Evolutionary conservation across 2,329 filamentous ascomycete species (phyloP).

Genomic region (Fusarium continuum): DNA sequence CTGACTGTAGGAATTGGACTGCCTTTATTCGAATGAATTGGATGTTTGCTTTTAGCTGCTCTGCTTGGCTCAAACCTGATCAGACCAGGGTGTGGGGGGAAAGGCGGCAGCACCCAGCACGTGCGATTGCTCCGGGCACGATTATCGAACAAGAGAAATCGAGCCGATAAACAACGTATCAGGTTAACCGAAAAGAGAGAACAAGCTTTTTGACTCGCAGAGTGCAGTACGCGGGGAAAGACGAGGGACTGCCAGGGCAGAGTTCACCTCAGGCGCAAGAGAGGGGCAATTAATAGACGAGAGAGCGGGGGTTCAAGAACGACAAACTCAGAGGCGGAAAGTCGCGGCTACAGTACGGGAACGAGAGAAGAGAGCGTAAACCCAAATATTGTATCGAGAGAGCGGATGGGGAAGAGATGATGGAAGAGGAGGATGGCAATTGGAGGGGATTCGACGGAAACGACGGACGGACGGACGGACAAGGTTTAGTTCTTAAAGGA

Average conservation of each 20-base stretch:
- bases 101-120: constrained; percentile 17
- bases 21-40: constrained; percentile 25
- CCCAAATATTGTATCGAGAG: constrained; percentile 29
- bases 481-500: constrained; percentile 38
- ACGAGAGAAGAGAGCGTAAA: constrained; percentile 5
- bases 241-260: background rate
- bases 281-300: constrained; percentile 29
- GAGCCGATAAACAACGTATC: constrained; percentile 8
- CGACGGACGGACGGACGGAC: constrained; percentile 38
- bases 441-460: constrained; percentile 41
- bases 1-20: constrained; percentile 16
- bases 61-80: constrained; percentile 26
- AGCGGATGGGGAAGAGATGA: constrained; percentile 12
- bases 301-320: background rate
- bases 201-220: background rate
- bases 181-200: constrained; percentile 3
- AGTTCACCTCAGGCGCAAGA: constrained; percentile 9
- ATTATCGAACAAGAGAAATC: constrained; percentile 16
- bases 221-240: constrained; percentile 12
- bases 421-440: constrained; percentile 25
- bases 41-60: constrained; percentile 26
- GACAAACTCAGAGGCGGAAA: constrained; percentile 17
- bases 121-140: constrained; percentile 35
- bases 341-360: constrained; percentile 18
- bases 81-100: constrained; percentile 13